Evolutionary conservation across 805 yeast species (phyloP).

Genomic region (Sugiyamaella valdiviana): DNA sequence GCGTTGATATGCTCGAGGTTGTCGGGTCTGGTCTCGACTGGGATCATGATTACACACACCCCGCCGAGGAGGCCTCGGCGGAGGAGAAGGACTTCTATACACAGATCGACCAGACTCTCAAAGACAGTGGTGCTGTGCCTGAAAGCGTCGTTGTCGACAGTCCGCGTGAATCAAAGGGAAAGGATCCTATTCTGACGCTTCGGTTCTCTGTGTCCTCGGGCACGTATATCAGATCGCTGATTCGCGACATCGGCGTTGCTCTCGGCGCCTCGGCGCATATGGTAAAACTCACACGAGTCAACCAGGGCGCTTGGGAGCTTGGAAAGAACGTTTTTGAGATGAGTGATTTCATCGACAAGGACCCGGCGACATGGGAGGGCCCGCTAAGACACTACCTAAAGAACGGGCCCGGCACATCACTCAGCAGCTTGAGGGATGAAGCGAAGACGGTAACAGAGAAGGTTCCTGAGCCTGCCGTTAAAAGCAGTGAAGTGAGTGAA

Average conservation of each 20-base stretch:
- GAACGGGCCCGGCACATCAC: slow-evolving; percentile 8
- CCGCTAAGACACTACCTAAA: slow-evolving; percentile 10
- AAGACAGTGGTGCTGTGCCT: slow-evolving; percentile 3
- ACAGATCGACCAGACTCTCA: slow-evolving; percentile 31
- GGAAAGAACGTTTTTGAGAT: slow-evolving; percentile 60
- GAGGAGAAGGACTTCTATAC: slow-evolving; percentile 35
- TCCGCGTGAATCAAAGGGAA: slow-evolving; percentile 12
- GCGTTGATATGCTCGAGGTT: slow-evolving; percentile 49
- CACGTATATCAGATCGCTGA: slow-evolving; percentile 82
- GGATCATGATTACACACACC: slow-evolving; percentile 48
- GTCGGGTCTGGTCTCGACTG: slow-evolving; percentile 46
- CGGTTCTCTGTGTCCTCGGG: slow-evolving; percentile 85
- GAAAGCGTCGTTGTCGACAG: not conserved
- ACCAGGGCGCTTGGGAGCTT: slow-evolving; percentile 82
- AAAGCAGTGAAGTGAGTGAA: not conserved
- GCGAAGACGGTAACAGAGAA: not conserved
- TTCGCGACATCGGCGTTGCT: slow-evolving; percentile 84
- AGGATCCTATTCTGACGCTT: slow-evolving; percentile 50
- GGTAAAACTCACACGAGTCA: slow-evolving; percentile 68
- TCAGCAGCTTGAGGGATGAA: not conserved
- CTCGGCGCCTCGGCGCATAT: slow-evolving; percentile 78
- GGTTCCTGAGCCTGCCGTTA: not conserved
- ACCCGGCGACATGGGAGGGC: slow-evolving; percentile 55
- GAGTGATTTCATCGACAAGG: slow-evolving; percentile 55
- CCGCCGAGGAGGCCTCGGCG: slow-evolving; percentile 31